phyloP scores from a whole-genome alignment of 2,329 filamentous ascomycete genomes.

The Xylariaceae sp. region DNA sequence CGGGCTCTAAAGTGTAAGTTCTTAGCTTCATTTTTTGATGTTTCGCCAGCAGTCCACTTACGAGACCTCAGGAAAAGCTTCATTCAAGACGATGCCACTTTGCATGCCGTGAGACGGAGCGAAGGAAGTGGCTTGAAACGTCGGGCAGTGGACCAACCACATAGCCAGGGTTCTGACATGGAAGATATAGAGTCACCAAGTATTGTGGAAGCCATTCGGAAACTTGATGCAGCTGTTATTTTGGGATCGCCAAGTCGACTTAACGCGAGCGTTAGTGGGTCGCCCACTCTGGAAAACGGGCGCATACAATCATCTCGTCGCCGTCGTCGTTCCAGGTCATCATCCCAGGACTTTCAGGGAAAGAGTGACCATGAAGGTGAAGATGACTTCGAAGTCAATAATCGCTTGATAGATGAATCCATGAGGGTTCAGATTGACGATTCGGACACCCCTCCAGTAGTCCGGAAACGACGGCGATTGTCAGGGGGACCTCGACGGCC shows the following conservation, averaged over 20 bases:
- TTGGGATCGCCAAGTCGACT: slow-evolving; percentile 7
- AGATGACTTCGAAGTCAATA: slow-evolving; percentile 25
- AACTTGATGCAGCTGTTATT: slow-evolving; percentile 19
- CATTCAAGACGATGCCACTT: slow-evolving; percentile 19
- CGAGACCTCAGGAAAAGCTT: slow-evolving; percentile 24
- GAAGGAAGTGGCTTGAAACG: slow-evolving; percentile 8
- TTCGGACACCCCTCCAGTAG: background rate
- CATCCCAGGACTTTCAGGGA: background rate
- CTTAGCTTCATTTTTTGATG: background rate
- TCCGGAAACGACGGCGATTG: slow-evolving; percentile 18
- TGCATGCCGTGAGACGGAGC: slow-evolving; percentile 23
- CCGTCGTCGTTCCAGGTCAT: background rate
- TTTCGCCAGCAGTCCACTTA: slow-evolving; percentile 14
- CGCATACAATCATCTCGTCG: background rate
- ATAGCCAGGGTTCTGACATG: slow-evolving; percentile 15
- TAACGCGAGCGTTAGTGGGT: slow-evolving; percentile 3
- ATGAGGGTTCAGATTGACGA: slow-evolving; percentile 10
- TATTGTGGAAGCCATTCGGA: slow-evolving; percentile 22
- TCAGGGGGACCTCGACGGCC: slow-evolving; percentile 2
- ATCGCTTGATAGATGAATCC: slow-evolving; percentile 21
- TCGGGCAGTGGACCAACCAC: background rate
- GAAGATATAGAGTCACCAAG: slow-evolving; percentile 11
- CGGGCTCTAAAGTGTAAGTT: slow-evolving; percentile 20
- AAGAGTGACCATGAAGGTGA: slow-evolving; percentile 15
- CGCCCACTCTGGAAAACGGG: background rate